phyloP scores from a whole-genome alignment of 805 yeast genomes.

The Scheffersomyces amazonensis region DNA sequence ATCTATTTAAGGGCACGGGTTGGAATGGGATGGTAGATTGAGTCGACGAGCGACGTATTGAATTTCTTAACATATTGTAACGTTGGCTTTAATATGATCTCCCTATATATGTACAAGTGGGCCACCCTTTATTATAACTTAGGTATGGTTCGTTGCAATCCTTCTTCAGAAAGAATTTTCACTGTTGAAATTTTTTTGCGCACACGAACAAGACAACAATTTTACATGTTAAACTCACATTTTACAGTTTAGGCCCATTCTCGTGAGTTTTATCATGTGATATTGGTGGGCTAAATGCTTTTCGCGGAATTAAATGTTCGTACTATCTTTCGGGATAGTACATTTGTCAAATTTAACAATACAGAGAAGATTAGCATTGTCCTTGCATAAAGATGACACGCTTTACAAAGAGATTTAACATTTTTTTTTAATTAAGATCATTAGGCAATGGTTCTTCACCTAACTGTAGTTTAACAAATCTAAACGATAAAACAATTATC shows the following conservation, averaged over 20 bases:
- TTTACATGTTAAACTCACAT: too few species aligned
- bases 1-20: conserved; percentile 49
- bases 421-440: too few species aligned
- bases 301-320: conserved; percentile 15
- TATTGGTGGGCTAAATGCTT: background rate
- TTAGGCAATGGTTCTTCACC: too few species aligned
- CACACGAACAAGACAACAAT: too few species aligned
- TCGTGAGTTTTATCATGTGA: background rate
- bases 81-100: too few species aligned
- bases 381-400: conserved; percentile 99
- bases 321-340: conserved; percentile 44
- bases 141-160: too few species aligned
- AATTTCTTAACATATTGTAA: background rate
- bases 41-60: background rate
- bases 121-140: too few species aligned
- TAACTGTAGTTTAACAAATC: too few species aligned
- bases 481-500: too few species aligned
- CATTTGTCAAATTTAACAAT: conserved; percentile 99
- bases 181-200: background rate
- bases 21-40: conserved; percentile 26
- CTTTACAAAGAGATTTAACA: conserved; percentile 99
- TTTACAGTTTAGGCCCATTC: background rate
- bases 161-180: too few species aligned
- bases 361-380: conserved; percentile 99
- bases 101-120: too few species aligned